A percentile compares a stretch with the other conserved stretches of the same genome.
Evolutionary conservation across 768 basidiomycete genomes (phyloP).

Genomic region (Xanthoconium stramineum): DNA sequence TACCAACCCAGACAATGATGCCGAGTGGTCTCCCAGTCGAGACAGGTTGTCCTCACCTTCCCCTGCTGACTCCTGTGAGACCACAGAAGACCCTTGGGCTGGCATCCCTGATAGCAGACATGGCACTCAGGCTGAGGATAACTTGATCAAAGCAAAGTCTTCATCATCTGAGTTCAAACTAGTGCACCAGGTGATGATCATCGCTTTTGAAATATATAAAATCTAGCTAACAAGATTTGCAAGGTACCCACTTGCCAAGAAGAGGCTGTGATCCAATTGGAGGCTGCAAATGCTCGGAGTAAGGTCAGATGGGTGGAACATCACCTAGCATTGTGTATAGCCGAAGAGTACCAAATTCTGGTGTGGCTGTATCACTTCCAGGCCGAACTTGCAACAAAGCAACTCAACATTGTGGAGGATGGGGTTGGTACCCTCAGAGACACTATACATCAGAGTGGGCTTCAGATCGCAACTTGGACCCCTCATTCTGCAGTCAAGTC

Average conservation of each 20-base stretch:
- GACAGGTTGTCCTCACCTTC: neutral
- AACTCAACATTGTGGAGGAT: neutral
- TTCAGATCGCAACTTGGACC: neutral
- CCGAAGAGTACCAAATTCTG: neutral
- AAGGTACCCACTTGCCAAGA: neutral
- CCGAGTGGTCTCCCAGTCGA: neutral
- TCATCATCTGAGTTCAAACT: neutral
- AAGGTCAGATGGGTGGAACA: neutral
- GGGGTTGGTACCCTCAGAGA: neutral
- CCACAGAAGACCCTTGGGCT: neutral
- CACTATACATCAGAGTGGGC: neutral
- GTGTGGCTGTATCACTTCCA: neutral
- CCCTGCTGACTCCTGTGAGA: neutral
- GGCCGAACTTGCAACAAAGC: neutral
- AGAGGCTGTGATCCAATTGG: neutral
- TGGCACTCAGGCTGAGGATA: neutral
- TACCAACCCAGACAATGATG: neutral
- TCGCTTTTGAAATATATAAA: neutral
- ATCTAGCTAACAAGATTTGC: neutral
- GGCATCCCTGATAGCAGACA: neutral
- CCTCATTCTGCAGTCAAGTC: neutral
- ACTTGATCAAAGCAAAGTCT: neutral
- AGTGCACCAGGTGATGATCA: neutral
- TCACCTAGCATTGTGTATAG: neutral
- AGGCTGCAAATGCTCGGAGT: neutral